Base-by-base conservation (phyloP, 345 rosid genomes). In the Anacardium occidentale region DNA sequence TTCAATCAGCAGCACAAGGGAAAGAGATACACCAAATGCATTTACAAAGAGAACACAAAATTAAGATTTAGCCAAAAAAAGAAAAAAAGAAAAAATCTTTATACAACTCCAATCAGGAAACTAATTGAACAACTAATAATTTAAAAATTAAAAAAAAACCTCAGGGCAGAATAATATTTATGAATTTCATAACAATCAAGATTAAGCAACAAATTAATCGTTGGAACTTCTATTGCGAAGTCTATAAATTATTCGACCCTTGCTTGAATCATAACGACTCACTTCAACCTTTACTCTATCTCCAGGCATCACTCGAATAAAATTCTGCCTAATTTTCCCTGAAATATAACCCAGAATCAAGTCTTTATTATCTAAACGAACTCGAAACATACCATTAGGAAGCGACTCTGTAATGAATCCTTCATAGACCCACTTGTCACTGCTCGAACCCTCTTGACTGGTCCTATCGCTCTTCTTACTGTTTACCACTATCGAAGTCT, bases 261-360 rank as follows among this genome's bases (percentile, higher is more conserved):
- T 85, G 3, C 91, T 82, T 0, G 90, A 79, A 83, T 92, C 97
- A 74, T 92, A 94, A 13, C 91, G 87, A 82, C 97, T 90, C 57
- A 94, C 82, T 77, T 94, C 98, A 11, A 92, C 90, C 73, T 74
- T 87, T 3, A 94, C 98, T 76, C 89, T 91, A 66, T 92, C 98
- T 0, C 97, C 97, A 1, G 98, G 98, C 67, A 94, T 77, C 25
- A 94, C 90, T 26, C 97, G 78, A 1, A 92, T 87, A 72, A 85
- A 89, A n/a, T 90, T 94, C 85, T 90, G 86, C 76, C 97, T 76
- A 12, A 94, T 94, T 85, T 86, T 92, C 32, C 98, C 98, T 18
- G 97, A 92, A 58, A 89, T 86, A 47, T 94, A 92, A n/a, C 97
- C 98, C 18, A 94, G 85, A 66, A 94, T 79, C 66, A 86, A 68